Conservation (phyloP, 176 grass and related monocot genomes). For the Triticum timopheevii region DNA sequence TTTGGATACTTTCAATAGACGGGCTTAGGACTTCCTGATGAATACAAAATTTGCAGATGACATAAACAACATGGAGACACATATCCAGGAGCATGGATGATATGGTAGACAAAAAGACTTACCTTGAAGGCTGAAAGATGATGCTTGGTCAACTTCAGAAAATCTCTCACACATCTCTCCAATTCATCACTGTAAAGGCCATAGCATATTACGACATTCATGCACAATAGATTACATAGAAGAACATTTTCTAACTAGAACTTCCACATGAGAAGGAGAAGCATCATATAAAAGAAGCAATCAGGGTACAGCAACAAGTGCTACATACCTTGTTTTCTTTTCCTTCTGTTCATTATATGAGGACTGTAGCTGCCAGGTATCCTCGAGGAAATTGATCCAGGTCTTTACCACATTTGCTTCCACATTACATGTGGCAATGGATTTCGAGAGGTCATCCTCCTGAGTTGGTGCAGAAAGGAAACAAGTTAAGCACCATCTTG, state of each 20-base stretch:
- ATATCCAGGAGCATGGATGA: conserved; percentile 8
- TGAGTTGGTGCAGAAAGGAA: conserved; percentile 39
- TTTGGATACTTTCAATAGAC: conserved; percentile 56
- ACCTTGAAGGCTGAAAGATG: conserved; percentile 84
- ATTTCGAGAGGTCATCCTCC: conserved; percentile 89
- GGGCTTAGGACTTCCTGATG: conserved; percentile 59
- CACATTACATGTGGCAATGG: conserved; percentile 66
- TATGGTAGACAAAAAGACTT: conserved; percentile 31
- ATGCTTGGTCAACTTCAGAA: conserved; percentile 83
- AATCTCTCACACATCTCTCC: conserved; percentile 65
- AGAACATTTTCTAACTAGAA: not conserved
- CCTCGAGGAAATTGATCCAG: conserved; percentile 93
- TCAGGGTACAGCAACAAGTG: conserved; percentile 18
- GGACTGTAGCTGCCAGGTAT: conserved; percentile 82
- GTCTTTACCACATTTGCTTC: conserved; percentile 76
- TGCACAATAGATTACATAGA: not conserved
- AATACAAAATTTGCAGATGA: conserved; percentile 34
- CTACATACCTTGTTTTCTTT: conserved; percentile 66
- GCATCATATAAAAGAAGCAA: conserved; percentile 1
- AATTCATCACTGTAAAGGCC: conserved; percentile 66
- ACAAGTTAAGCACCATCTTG: conserved; percentile 12
- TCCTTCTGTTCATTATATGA: conserved; percentile 74
- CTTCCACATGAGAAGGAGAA: conserved; percentile 19
- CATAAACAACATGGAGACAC: not conserved
- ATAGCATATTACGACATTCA: conserved; percentile 24